Base-by-base conservation (phyloP, 2,329 filamentous ascomycete species). In the Trichoderma citrinoviride region DNA sequence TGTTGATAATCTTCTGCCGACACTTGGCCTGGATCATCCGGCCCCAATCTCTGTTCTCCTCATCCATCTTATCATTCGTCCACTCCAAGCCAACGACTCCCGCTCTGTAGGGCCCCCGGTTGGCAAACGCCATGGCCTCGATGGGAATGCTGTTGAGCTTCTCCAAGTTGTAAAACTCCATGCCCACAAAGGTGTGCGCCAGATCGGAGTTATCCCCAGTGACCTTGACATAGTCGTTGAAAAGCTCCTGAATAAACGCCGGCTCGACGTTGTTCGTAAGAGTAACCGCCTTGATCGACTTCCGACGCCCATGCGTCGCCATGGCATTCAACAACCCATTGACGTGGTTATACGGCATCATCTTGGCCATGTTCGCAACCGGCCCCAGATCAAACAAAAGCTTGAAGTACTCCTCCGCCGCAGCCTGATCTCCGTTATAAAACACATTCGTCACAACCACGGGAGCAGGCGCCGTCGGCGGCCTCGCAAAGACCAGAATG, bases 151-250 rank as follows among this genome's bases (percentile, higher is more conserved):
- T 49, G 6, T 62, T 44, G 7, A 66, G 27, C 19, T 56, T 47
- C 1, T 19, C 14, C 61, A 77, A 77, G 21, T 81, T 76, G 25
- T 77, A 76, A 25, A 79, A 73, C 66, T 84, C 81, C 5, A 81
- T 77, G 1, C 78, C 71, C 49, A 72, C 33, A 14, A 67, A 67
- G 1, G 71, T 71, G 8, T 29, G 44, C 23, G 66, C 68, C 19
- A 64, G 61, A 66, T 73, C 72, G n/a, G 67, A 67, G 5, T 69
- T 57, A 2, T 61, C 68, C 1, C 74, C 69, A 7, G 6, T 69
- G 65, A 62, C 75, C 67, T 23, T 74, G 69, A 77, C 0, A 67
- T 66, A 5, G 70, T 70, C 21, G 73, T 73, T 23, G 15, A 46
- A 62, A 4, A 62, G 15, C 2, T 46, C 60, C 3, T 62, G 49